Conservation (phyloP, 768 basidiomycete species). For the Cubamyces sp. region DNA sequence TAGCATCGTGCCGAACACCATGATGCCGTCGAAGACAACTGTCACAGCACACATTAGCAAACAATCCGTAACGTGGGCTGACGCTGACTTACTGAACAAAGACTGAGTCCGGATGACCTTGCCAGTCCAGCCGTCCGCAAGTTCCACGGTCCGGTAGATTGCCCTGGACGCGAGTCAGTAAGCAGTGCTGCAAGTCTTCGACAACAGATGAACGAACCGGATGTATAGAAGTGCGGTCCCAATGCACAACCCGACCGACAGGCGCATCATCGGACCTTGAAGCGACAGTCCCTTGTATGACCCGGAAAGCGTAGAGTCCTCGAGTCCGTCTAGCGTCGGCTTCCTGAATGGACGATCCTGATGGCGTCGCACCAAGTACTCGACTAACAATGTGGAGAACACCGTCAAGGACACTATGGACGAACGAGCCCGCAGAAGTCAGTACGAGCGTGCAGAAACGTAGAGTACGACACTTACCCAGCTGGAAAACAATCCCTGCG, state of each 20-base stretch:
- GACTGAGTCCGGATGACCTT: slow-evolving; percentile 49
- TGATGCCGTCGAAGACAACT: slow-evolving; percentile 55
- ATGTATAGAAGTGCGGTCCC: slow-evolving; percentile 14
- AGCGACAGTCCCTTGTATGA: not conserved
- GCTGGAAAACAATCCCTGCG: slow-evolving; percentile 32
- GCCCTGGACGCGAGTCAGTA: slow-evolving; percentile 34
- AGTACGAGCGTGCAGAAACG: not conserved
- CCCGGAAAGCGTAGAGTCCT: not conserved
- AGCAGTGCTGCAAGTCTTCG: not conserved
- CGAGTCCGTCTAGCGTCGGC: not conserved
- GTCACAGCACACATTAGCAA: not conserved
- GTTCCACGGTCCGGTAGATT: slow-evolving; percentile 53
- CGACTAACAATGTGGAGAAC: not conserved
- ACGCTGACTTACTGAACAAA: slow-evolving; percentile 47
- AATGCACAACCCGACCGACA: slow-evolving; percentile 9
- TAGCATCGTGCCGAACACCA: slow-evolving; percentile 49
- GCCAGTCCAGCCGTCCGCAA: slow-evolving; percentile 53
- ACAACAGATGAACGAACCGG: slow-evolving; percentile 8
- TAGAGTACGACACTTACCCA: slow-evolving; percentile 8
- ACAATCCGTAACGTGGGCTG: no score
- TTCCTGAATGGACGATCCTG: slow-evolving; percentile 25
- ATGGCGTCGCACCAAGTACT: slow-evolving; percentile 2
- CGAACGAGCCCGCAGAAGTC: not conserved
- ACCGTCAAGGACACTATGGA: slow-evolving; percentile 3
- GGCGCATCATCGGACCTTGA: not conserved